A percentile compares a stretch with the other conserved stretches of the same genome.
phyloP scores from a whole-genome alignment of 257 asterid genomes.

The Mitragyna speciosa region DNA sequence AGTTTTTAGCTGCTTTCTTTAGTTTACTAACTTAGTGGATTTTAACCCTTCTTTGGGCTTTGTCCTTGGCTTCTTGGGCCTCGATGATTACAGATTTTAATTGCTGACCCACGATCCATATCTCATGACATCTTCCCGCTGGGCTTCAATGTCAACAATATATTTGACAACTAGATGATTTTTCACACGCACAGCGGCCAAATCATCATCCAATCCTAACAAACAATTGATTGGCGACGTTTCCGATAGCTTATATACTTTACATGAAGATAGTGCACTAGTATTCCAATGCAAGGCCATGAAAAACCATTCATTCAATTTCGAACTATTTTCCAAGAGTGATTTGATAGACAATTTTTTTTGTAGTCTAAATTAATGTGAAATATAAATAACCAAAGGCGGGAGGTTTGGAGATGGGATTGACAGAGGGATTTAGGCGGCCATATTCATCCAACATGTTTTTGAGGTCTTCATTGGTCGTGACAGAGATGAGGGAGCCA shows the following conservation, averaged over 20 bases:
- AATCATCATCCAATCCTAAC: constrained; percentile 71
- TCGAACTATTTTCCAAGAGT: constrained; percentile 41
- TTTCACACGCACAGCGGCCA: constrained; percentile 39
- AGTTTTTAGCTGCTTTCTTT: too few relatives aligned
- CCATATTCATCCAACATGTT: constrained; percentile 92
- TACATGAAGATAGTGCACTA: constrained; percentile 30
- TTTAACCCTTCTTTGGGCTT: too few relatives aligned
- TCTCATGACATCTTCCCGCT: constrained; percentile 35
- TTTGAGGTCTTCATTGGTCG: constrained; percentile 84
- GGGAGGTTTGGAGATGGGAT: constrained; percentile 34
- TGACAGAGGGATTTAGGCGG: constrained; percentile 34
- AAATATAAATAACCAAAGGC: constrained; percentile 59
- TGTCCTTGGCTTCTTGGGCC: too few relatives aligned
- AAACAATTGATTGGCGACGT: constrained; percentile 74
- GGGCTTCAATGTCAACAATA: constrained; percentile 44
- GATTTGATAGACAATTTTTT: constrained; percentile 36
- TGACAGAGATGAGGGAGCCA: constrained; percentile 76
- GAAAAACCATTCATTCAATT: constrained; percentile 86
- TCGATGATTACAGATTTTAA: too few relatives aligned
- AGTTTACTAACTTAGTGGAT: too few relatives aligned
- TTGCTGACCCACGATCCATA: too few relatives aligned
- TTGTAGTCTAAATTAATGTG: constrained; percentile 23
- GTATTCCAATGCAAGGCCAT: constrained; percentile 64
- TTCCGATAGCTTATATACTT: constrained; percentile 52
- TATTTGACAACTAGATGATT: constrained; percentile 33